Conservation (phyloP, 192 early-diverging fungal species). For the Gamsiella multidivaricata region DNA sequence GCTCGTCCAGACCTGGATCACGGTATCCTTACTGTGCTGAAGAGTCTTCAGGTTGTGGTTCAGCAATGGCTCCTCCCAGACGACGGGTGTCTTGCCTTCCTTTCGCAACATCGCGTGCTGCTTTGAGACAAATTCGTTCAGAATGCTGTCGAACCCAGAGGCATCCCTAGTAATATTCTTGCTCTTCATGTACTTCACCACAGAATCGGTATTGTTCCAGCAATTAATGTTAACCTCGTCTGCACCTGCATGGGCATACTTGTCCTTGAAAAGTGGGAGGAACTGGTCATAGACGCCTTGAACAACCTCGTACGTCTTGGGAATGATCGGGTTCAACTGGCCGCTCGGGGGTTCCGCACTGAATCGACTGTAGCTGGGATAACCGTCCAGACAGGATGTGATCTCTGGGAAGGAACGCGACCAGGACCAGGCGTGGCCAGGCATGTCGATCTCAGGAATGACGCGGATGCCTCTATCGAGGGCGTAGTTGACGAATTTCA, state of each 20-base stretch:
- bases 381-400: conserved; percentile 66
- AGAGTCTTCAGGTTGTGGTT: conserved; percentile 60
- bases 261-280: conserved; percentile 73
- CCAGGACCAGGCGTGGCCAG: conserved; percentile 77
- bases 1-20: conserved; percentile 79
- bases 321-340: conserved; percentile 79
- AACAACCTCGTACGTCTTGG: conserved; percentile 73
- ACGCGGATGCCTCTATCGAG: conserved; percentile 82
- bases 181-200: conserved; percentile 34
- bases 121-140: conserved; percentile 59
- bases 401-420: conserved; percentile 61
- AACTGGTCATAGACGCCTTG: conserved; percentile 74
- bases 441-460: conserved; percentile 94
- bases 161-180: conserved; percentile 16
- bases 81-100: conserved; percentile 66
- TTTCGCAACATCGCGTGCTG: conserved; percentile 59
- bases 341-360: conserved; percentile 81
- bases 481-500: conserved; percentile 78
- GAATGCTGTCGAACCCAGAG: conserved; percentile 30
- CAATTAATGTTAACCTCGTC: conserved; percentile 83
- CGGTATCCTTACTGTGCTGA: conserved; percentile 64
- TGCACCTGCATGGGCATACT: conserved; percentile 78
- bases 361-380: conserved; percentile 60
- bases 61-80: conserved; percentile 85
- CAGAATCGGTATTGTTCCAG: conserved; percentile 63